Percentiles rank a stretch among this genome's conserved stretches.
Evolutionary conservation across 2,329 filamentous ascomycete genomes (phyloP).

Genomic region (Teratosphaeria epicoccoides): DNA sequence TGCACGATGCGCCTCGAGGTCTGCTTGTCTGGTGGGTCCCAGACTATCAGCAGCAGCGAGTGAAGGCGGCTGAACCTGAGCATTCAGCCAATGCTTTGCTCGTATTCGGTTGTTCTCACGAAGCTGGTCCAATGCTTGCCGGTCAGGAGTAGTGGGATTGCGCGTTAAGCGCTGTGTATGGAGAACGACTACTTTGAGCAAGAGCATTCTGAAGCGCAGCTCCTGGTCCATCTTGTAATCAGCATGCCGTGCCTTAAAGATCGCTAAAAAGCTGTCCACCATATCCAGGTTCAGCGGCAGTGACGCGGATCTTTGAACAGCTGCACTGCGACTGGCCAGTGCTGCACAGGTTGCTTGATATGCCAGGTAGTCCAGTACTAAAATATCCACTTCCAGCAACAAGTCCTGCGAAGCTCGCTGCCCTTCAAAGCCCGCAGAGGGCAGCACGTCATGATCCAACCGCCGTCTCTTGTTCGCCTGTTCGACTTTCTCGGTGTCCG

Average conservation of each 20-base stretch:
- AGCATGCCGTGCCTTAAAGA: conserved; percentile 33
- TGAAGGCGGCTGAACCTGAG: conserved; percentile 1
- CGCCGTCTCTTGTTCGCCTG: neutral
- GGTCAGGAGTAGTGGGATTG: conserved; percentile 28
- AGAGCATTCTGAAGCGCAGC: conserved; percentile 37
- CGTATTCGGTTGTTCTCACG: conserved; percentile 28
- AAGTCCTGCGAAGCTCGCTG: conserved; percentile 19
- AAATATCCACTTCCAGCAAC: conserved; percentile 40
- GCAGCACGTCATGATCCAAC: neutral
- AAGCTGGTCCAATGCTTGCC: conserved; percentile 26
- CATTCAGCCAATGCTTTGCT: conserved; percentile 10
- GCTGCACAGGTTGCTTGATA: conserved; percentile 36
- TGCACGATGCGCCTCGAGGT: conserved; percentile 16
- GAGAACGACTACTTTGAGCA: conserved; percentile 38
- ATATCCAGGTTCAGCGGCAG: conserved; percentile 11
- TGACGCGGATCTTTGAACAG: neutral
- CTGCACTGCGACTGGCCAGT: conserved; percentile 21
- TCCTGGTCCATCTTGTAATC: conserved; percentile 26
- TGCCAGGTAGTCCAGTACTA: conserved; percentile 48
- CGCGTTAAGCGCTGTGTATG: conserved; percentile 34
- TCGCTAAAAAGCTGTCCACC: conserved; percentile 32
- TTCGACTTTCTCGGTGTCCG: neutral
- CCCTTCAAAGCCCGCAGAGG: conserved; percentile 2
- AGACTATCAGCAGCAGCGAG: conserved; percentile 5
- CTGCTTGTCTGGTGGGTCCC: neutral